These are phyloP conservation scores for Monilinia polystroma DNA, from an alignment of 2,329 filamentous ascomycete species.

Conservation along the genomic window DNA sequence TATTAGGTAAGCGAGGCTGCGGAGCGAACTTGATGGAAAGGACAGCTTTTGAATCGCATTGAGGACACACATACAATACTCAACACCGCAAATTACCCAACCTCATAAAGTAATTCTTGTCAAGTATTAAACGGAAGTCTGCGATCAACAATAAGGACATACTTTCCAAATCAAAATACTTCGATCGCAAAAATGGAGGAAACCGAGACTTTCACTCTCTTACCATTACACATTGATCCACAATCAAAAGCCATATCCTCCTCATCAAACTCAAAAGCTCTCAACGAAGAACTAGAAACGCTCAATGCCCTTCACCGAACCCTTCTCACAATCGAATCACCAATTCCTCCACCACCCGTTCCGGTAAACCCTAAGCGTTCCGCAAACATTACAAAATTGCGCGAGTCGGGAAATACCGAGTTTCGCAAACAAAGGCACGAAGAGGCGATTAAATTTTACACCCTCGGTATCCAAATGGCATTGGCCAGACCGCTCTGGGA, in stretches of 20 bases:
- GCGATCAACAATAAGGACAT: background rate
- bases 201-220: slow-evolving; percentile 73
- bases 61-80: slow-evolving; percentile 6
- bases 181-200: slow-evolving; percentile 49
- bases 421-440: slow-evolving; percentile 74
- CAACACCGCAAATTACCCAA: background rate
- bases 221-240: slow-evolving; percentile 81
- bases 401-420: slow-evolving; percentile 79
- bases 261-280: slow-evolving; percentile 47
- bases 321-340: slow-evolving; percentile 63
- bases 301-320: slow-evolving; percentile 78
- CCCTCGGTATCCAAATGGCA: slow-evolving; percentile 88
- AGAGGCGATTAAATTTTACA: slow-evolving; percentile 80
- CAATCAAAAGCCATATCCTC: slow-evolving; percentile 70
- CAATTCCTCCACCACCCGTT: slow-evolving; percentile 78
- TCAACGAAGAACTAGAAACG: slow-evolving; percentile 64
- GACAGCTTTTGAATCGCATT: slow-evolving; percentile 6
- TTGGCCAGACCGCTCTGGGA: slow-evolving; percentile 82
- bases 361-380: slow-evolving; percentile 91
- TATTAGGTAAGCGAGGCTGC: slow-evolving; percentile 1
- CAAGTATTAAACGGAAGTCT: background rate
- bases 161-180: background rate
- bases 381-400: slow-evolving; percentile 84
- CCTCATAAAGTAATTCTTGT: background rate
- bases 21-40: slow-evolving; percentile 5